Conservation (phyloP, 257 asterid species). For the Plantago elongata region DNA sequence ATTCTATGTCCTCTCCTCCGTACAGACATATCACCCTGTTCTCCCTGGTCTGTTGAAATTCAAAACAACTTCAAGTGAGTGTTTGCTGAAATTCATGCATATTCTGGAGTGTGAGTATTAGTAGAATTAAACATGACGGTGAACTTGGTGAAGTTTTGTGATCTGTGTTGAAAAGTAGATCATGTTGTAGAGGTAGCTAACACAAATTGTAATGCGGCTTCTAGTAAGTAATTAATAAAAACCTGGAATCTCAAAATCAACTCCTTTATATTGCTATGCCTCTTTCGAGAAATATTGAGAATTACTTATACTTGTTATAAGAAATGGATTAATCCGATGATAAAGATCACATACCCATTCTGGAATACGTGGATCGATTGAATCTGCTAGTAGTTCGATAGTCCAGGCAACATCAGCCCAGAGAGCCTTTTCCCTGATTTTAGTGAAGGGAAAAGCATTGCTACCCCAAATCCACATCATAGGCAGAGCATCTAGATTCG, state of each 20-base stretch:
- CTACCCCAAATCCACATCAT: slow-evolving; percentile 98
- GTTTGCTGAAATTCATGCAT: not conserved
- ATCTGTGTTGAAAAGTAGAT: too few relatives aligned
- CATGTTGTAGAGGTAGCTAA: too few relatives aligned
- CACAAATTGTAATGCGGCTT: too few relatives aligned
- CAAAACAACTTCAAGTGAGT: not conserved
- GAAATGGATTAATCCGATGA: not conserved
- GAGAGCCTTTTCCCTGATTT: slow-evolving; percentile 46
- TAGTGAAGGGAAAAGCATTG: slow-evolving; percentile 73
- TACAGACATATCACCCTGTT: slow-evolving; percentile 68
- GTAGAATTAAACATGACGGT: too few relatives aligned
- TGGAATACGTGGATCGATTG: slow-evolving; percentile 50
- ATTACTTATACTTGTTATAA: not conserved
- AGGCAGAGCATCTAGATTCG: slow-evolving; percentile 64
- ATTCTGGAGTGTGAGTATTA: too few relatives aligned
- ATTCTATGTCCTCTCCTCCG: slow-evolving; percentile 85
- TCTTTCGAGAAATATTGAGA: too few relatives aligned
- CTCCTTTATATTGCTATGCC: too few relatives aligned
- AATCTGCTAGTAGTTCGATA: slow-evolving; percentile 54
- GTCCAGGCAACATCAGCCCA: slow-evolving; percentile 73
- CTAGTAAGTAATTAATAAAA: too few relatives aligned
- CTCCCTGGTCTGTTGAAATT: slow-evolving; percentile 36
- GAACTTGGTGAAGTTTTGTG: too few relatives aligned
- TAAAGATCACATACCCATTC: slow-evolving; percentile 50
- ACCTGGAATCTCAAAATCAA: too few relatives aligned